Base-by-base conservation (phyloP, 164 flowering plant genomes). In the Dillenia suffruticosa region DNA sequence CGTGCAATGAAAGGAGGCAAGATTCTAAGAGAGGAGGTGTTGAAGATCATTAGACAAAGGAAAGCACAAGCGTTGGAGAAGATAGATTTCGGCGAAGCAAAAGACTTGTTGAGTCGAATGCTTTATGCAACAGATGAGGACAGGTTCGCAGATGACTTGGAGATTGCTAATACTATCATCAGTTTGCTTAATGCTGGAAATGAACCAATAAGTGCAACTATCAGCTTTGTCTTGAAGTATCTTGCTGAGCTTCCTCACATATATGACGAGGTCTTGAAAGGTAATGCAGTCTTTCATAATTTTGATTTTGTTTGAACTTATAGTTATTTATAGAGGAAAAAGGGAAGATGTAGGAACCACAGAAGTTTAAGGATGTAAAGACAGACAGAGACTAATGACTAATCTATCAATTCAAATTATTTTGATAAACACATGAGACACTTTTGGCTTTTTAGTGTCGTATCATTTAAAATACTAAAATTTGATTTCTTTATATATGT, bases 221-320 rank as follows among this genome's bases (percentile, higher is more conserved):
- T 55, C 8, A 32, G 14, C 9, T 55, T 26, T 16, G 44, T 55
- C n/a, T 9, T 55, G 8, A 26, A 24, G 58, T 55, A 55, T 40
- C 58, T 55, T 55, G 58, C 58, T 12, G 45, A 55, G 58, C 58
- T 55, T 24, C 58, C 58, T 26, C 13, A 55, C 13, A 32, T 55
- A 44, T 55, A 55, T 15, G 45, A 55, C 1, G 45, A 55, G 58
- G 58, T 55, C 43, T 55, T 26, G 5, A 26, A 55, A 12, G 58
- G 58, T 55, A 55, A 26, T 12, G 32, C 40, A 32, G 40, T 32
- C 40, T 32, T 32, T 32, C 40, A 32, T 32, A 5, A 32, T 32
- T n/a, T 32, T 32, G 40, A 32, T 32, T 32, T 32, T 32, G 40
- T 4, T 32, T 32, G 40, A 32, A 19, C 22, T 19, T n/a, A n/a